Evolutionary conservation across 1,284 basidiomycete genomes (phyloP).

Genomic region (Salmacisia buchloeana): DNA sequence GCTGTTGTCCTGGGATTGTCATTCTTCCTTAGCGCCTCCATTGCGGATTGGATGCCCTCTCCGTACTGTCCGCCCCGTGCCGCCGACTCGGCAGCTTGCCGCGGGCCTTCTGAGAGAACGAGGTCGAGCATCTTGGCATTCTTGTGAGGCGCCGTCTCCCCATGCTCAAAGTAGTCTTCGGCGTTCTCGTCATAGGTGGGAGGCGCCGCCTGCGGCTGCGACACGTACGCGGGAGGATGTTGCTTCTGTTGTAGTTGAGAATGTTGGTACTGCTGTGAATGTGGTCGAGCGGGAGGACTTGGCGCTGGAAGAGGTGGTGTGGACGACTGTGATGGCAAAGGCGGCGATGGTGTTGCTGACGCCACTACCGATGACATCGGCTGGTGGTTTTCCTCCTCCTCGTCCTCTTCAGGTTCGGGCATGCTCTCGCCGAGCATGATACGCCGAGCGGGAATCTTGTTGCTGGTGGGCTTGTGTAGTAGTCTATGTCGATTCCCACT

Average conservation of each 20-base stretch:
- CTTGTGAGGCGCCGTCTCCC: not conserved
- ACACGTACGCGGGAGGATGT: not conserved
- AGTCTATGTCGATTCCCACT: not conserved
- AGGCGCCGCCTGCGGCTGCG: too few relatives aligned
- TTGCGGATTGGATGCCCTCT: slow-evolving; percentile 1
- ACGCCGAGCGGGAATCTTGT: not conserved
- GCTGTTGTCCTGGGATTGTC: slow-evolving; percentile 2
- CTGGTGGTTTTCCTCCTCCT: not conserved
- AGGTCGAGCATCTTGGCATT: slow-evolving; percentile 8
- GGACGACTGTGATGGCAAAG: too few relatives aligned
- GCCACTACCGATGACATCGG: too few relatives aligned
- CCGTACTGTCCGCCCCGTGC: not conserved
- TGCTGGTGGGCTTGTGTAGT: not conserved
- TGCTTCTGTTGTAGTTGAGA: not conserved
- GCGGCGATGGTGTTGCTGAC: too few relatives aligned
- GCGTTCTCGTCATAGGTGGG: not conserved
- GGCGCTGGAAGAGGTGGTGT: too few relatives aligned
- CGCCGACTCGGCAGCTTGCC: not conserved
- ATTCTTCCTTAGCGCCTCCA: not conserved
- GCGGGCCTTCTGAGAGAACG: not conserved
- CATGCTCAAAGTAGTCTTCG: slow-evolving; percentile 4
- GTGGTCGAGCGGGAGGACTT: not conserved
- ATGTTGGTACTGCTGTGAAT: not conserved
- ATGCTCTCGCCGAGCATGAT: not conserved
- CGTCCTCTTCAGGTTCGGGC: not conserved